Percentiles rank a stretch among this genome's conserved stretches.
Conservation (phyloP, 257 asterid genomes). For the Henckelia pumila region DNA sequence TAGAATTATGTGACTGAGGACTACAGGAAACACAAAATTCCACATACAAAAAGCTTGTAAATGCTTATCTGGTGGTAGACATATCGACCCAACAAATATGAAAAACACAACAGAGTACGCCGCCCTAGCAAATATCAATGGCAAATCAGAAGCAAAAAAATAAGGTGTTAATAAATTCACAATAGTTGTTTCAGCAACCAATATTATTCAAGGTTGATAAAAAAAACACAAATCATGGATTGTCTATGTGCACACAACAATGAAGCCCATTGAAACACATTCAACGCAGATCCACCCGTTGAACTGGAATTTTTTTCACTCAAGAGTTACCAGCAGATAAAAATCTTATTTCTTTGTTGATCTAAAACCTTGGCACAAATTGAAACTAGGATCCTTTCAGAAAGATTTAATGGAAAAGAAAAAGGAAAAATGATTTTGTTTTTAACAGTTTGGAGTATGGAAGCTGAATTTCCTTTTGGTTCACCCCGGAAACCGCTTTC, state of each 20-base stretch:
- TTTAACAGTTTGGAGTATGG: background rate
- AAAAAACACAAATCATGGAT: background rate
- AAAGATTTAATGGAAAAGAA: background rate
- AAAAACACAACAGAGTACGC: background rate
- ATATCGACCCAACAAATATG: constrained; percentile 1
- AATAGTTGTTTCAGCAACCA: background rate
- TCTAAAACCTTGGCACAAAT: background rate
- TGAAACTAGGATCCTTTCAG: background rate
- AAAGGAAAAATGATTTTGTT: background rate
- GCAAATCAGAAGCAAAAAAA: background rate
- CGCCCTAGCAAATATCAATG: background rate
- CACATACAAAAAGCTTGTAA: constrained; percentile 6
- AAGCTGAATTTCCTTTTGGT: background rate
- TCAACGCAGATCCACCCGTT: background rate
- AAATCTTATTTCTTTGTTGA: background rate
- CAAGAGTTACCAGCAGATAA: background rate
- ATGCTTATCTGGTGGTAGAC: constrained; percentile 1
- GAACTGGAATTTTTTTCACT: background rate
- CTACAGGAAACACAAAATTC: constrained; percentile 12
- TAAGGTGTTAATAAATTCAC: background rate
- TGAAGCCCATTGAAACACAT: background rate
- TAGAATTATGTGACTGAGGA: background rate
- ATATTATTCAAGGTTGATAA: background rate
- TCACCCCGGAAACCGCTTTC: background rate
- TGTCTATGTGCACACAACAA: background rate